Conservation (phyloP, 1,139 yeast species). For the Debaryomycetaceae sp. region DNA sequence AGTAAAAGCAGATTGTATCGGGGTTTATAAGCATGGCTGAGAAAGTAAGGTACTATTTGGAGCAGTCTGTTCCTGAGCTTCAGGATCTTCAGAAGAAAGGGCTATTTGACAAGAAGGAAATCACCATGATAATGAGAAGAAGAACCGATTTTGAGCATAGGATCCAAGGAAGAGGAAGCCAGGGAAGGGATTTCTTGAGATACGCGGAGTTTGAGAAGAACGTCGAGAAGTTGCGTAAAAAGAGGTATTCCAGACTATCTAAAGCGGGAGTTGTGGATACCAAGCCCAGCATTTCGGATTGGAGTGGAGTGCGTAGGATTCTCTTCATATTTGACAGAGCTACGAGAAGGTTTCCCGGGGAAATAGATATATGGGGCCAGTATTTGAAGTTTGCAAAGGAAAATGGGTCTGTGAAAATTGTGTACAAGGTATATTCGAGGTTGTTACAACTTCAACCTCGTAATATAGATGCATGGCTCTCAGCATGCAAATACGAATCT, state of each 20-base stretch:
- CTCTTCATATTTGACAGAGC: constrained; percentile 84
- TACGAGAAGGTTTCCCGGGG: constrained; percentile 74
- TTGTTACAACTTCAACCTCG: constrained; percentile 88
- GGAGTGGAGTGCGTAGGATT: constrained; percentile 84
- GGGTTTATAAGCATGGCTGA: constrained; percentile 51
- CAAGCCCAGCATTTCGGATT: constrained; percentile 70
- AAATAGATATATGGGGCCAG: constrained; percentile 72
- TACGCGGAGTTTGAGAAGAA: constrained; percentile 82
- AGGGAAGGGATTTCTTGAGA: constrained; percentile 70
- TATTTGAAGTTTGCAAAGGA: constrained; percentile 73
- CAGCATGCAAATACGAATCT: constrained; percentile 92
- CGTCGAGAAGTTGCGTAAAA: constrained; percentile 72
- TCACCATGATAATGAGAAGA: constrained; percentile 82
- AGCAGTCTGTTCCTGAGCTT: constrained; percentile 86
- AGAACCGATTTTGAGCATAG: constrained; percentile 96
- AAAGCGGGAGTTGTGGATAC: constrained; percentile 49
- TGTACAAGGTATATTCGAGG: constrained; percentile 77
- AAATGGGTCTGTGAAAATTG: constrained; percentile 71
- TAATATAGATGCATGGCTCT: constrained; percentile 85
- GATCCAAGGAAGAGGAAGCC: constrained; percentile 79
- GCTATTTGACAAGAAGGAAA: constrained; percentile 75
- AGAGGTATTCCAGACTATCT: constrained; percentile 64
- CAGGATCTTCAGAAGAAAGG: constrained; percentile 84
- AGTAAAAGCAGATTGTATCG: not conserved
- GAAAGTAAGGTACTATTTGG: constrained; percentile 72